Evolutionary conservation across 352 stramenopile genomes (phyloP), one percentile per base, ranked within the genome.

Genomic region (Phytophthora ramorum): DNA sequence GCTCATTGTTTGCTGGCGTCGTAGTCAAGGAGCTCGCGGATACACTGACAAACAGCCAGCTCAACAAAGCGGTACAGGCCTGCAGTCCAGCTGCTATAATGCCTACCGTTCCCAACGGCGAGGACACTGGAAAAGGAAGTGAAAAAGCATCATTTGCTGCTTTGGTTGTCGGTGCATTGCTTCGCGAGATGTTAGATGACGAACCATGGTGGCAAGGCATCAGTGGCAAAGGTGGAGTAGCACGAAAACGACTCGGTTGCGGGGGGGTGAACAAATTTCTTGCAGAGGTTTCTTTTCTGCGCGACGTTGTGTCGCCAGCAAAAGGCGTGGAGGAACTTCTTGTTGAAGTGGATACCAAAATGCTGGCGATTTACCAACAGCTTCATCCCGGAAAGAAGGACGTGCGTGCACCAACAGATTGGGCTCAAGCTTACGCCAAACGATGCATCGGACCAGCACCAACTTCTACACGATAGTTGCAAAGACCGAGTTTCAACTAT

Each of bases 181-280:
- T 94, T 19, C 48, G 59, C 24, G 79, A 87, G 45, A 91, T 94
- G 66, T 57, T 80, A 37, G 62, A 79, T 19, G 79, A 94, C 56
- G 81, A 84, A 19, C 26, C 48, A 7, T 92, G 83, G 83, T 92
- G 83, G 81, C 75, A 89, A 38, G 61, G 69, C 6, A 68, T 90
- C 37, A 59, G 35, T 52, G 57, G 47, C 68, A 75, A 67, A 45
- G 56, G 38, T 57, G 45, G 20, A 71, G 71, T 22, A 58, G 74
- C 26, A 72, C 63, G 28, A 40, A 89, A 80, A 49, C 69, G 66
- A 13, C 54, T 92, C 47, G 85, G 85, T 16, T 88, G 78, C 53
- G 78, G 71, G 4, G 87, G 85, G 13, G 51, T 89, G 26, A 93
- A 89, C 74, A 83, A 79, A 50, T 89, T 93, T 35, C 66, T 92